Base-by-base conservation (phyloP, 192 early-diverging fungal species). In the Coemansia sp. region DNA sequence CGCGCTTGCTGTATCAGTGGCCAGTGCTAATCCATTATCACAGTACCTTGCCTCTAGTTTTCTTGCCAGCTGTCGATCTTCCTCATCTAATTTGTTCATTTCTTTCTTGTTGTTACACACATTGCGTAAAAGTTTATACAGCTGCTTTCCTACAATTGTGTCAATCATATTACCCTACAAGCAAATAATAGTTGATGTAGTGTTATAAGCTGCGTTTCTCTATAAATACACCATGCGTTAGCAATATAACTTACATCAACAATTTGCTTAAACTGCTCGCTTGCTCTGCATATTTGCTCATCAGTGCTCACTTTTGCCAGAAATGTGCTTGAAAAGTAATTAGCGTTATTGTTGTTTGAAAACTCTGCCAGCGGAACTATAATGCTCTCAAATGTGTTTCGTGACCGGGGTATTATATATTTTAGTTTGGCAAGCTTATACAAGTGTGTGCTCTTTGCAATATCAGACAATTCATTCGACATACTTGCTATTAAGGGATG, bases 301-400 rank as follows among this genome's bases (percentile, higher is more conserved):
- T 52, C 50, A 4, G 50, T 20, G 50, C 50, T 52, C 18, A 52
- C 50, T 20, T 52, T 21, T 20, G 50, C 50, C 15, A 52, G 12
- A 10, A 52, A 42, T 42, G 15, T 15, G 4, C 17, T 52, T n/a
- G 24, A 21, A 52, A 34, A 59, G 47, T 0, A 62, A 40, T 56
- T 65, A 46, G 31, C 71, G 66, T 54, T 78, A 66, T 31, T 58
- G 61, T 55, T 68, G 60, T 58, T 66, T 68, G 50, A 72, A 72
- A 20, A 24, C 18, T 20, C 24, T 21, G 18, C 50, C 24, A 52
- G 24, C 11, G 50, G 50, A 20, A 25, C 50, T 24, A 52, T 52
- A 11, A 52, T 21, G 9, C 9, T 24, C 8, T 23, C 50, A 52
- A 52, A 52, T 52, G 50, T 52, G 20, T 31, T 31, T 1, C 28